phyloP scores from a whole-genome alignment of 2,329 filamentous ascomycete genomes.

The Aaosphaeria pasadenensis region DNA sequence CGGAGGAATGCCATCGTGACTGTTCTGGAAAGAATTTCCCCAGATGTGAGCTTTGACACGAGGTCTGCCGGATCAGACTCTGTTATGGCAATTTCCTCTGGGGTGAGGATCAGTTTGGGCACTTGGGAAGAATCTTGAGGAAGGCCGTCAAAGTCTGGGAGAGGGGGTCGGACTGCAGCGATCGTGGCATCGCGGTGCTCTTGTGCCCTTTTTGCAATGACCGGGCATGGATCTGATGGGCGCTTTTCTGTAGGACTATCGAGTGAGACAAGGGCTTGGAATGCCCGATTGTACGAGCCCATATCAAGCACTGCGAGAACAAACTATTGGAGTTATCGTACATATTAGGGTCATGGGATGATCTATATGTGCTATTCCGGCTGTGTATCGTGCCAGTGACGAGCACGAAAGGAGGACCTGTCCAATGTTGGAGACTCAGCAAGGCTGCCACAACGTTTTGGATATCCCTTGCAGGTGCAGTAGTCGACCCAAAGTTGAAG shows the following conservation, averaged over 20 bases:
- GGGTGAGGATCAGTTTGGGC: conserved; percentile 45
- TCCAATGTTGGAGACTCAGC: too few relatives aligned
- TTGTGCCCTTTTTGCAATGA: conserved; percentile 46
- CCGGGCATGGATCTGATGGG: conserved; percentile 38
- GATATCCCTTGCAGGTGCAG: too few relatives aligned
- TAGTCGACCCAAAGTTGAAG: too few relatives aligned
- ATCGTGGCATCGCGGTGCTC: conserved; percentile 47
- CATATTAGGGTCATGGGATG: too few relatives aligned
- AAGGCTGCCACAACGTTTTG: too few relatives aligned
- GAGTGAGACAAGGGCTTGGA: too few relatives aligned
- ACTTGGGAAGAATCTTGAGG: conserved; percentile 47
- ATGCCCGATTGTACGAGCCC: too few relatives aligned
- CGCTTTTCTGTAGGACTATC: neutral
- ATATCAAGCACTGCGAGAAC: too few relatives aligned
- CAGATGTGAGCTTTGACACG: conserved; percentile 41
- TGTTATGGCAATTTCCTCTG: conserved; percentile 51
- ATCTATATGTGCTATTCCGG: neutral
- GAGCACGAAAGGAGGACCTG: too few relatives aligned
- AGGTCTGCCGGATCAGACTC: conserved; percentile 46
- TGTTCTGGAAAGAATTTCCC: conserved; percentile 41
- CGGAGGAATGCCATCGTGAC: conserved; percentile 55
- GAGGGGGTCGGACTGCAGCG: conserved; percentile 37
- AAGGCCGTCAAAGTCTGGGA: conserved; percentile 37
- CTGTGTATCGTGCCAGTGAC: too few relatives aligned
- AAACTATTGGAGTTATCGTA: too few relatives aligned